Conservation (phyloP, 2,329 filamentous ascomycete species). For the Pseudogymnoascus sp. region DNA sequence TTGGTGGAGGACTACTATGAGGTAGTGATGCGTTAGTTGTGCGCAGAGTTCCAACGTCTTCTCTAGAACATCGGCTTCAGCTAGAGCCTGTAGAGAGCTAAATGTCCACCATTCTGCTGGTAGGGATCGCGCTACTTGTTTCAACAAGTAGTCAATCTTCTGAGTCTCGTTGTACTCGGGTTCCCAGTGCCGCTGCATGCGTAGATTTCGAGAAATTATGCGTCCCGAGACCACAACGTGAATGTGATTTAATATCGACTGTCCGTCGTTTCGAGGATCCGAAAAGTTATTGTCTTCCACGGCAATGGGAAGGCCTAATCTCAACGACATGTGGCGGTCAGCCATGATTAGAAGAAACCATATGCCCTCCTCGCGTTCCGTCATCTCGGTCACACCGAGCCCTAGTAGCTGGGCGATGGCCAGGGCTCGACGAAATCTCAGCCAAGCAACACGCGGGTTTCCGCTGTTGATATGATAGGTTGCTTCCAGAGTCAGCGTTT, state of each 20-base stretch:
- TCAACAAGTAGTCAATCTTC: conserved; percentile 17
- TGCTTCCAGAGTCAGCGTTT: conserved; percentile 6
- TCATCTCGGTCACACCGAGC: not conserved
- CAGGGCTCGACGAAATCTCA: not conserved
- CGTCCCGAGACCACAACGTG: not conserved
- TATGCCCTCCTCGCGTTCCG: conserved; percentile 1
- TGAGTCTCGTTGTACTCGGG: conserved; percentile 13
- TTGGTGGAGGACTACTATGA: conserved; percentile 19
- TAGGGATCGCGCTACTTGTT: conserved; percentile 15
- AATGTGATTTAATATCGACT: conserved; percentile 8
- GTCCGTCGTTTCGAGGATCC: not conserved
- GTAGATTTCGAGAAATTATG: not conserved
- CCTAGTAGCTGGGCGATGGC: not conserved
- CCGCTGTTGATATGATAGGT: conserved; percentile 7
- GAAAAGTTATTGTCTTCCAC: not conserved
- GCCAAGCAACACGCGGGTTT: conserved; percentile 1
- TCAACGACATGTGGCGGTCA: not conserved
- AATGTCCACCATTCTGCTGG: conserved; percentile 13
- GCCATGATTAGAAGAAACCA: conserved; percentile 3
- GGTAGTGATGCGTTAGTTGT: conserved; percentile 22
- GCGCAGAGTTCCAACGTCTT: conserved; percentile 14
- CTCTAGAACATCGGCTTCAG: conserved; percentile 7
- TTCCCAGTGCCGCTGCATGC: not conserved
- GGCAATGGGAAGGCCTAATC: not conserved
- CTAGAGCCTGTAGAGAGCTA: not conserved